Evolutionary conservation across 2,329 filamentous ascomycete species (phyloP).

Genomic region (Emmonsiellopsis sp.): DNA sequence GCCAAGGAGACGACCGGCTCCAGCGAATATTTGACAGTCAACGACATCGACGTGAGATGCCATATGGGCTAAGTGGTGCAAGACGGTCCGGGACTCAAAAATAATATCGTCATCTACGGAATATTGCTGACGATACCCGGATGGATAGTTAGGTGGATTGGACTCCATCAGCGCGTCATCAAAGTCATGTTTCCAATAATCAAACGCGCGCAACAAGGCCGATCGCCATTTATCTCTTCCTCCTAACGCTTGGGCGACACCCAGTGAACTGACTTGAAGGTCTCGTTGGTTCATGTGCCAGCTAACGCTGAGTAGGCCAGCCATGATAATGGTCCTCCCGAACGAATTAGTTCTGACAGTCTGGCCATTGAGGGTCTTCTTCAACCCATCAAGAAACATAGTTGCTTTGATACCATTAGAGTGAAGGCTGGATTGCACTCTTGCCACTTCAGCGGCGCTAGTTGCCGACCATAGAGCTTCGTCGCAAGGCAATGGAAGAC

Average conservation of each 20-base stretch:
- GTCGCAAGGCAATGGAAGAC: conserved; percentile 81
- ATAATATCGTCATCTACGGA: conserved; percentile 55
- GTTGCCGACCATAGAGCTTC: conserved; percentile 87
- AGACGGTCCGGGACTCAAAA: conserved; percentile 77
- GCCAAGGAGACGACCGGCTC: conserved; percentile 74
- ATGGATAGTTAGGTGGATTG: conserved; percentile 13
- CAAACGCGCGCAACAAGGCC: conserved; percentile 76
- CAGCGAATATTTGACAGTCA: conserved; percentile 93
- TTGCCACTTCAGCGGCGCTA: conserved; percentile 74
- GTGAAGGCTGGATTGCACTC: conserved; percentile 70
- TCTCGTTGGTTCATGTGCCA: conserved; percentile 98
- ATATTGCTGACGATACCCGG: conserved; percentile 18
- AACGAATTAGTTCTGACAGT: conserved; percentile 87
- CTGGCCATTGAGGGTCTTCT: conserved; percentile 76
- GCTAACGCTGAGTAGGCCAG: conserved; percentile 81
- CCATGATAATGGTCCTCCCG: conserved; percentile 87
- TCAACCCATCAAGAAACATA: conserved; percentile 83
- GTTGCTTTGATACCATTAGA: conserved; percentile 75
- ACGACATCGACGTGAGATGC: conserved; percentile 95
- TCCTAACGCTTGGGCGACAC: conserved; percentile 68
- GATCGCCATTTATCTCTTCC: conserved; percentile 86
- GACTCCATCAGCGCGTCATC: conserved; percentile 64
- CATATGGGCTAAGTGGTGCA: conserved; percentile 94
- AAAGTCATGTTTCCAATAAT: conserved; percentile 88
- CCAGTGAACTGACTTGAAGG: conserved; percentile 79